phyloP scores from a whole-genome alignment of 2,329 filamentous ascomycete species.

The Cordyceps pruinosa region DNA sequence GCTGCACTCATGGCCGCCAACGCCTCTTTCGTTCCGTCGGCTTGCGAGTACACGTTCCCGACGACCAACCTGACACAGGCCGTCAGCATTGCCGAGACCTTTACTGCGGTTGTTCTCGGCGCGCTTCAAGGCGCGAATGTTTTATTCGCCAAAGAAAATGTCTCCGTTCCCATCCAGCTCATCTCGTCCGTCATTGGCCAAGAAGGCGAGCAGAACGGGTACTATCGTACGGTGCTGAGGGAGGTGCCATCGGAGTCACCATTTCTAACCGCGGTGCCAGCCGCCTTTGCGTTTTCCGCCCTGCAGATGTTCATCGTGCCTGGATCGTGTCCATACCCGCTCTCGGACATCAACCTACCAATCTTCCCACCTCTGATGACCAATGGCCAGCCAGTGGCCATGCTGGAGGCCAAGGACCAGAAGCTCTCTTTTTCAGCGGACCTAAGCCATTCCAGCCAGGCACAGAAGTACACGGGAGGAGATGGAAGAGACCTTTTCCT shows the following conservation, averaged over 20 bases:
- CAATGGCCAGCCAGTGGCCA: constrained; percentile 22
- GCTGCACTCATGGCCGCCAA: constrained; percentile 46
- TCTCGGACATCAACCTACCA: constrained; percentile 44
- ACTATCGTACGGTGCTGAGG: constrained; percentile 52
- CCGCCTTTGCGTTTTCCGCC: constrained; percentile 58
- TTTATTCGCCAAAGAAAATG: constrained; percentile 47
- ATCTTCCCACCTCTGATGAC: constrained; percentile 45
- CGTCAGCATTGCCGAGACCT: constrained; percentile 54
- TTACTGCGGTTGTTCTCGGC: constrained; percentile 63
- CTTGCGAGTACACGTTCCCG: constrained; percentile 62
- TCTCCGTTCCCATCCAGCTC: constrained; percentile 47
- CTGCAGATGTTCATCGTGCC: constrained; percentile 55
- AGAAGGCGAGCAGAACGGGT: constrained; percentile 67
- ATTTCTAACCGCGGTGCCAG: constrained; percentile 57
- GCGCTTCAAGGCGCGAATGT: constrained; percentile 58
- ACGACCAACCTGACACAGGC: constrained; percentile 49
- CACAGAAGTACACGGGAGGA: constrained; percentile 7
- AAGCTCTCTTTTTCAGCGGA: constrained; percentile 40
- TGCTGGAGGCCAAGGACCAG: constrained; percentile 39
- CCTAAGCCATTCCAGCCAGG: constrained; percentile 8
- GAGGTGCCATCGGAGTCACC: constrained; percentile 56
- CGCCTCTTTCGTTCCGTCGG: constrained; percentile 42
- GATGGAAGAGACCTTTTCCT: constrained; percentile 14
- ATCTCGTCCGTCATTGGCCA: constrained; percentile 60
- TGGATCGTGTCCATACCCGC: constrained; percentile 50